Evolutionary conservation across 257 asterid species (phyloP).

Genomic region (Nicotiana attenuata): DNA sequence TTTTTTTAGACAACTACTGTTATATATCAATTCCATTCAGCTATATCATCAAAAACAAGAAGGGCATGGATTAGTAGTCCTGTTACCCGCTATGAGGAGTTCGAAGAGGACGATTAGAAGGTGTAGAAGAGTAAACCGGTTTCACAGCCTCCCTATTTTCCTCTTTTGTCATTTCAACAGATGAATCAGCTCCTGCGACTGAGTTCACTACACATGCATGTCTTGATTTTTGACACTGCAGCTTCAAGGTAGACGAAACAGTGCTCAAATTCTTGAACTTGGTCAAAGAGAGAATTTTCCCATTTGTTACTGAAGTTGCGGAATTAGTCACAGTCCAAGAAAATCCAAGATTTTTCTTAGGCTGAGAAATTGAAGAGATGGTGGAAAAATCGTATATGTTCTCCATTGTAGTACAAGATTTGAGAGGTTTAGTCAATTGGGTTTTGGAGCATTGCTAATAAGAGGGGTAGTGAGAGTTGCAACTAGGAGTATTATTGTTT

Average conservation of each 20-base stretch:
- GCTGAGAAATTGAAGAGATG: background rate
- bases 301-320: background rate
- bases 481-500: background rate
- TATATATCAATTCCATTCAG: background rate
- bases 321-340: background rate
- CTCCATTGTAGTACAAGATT: background rate
- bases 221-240: constrained; percentile 15
- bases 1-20: too few species aligned
- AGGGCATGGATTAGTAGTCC: background rate
- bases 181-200: constrained; percentile 20
- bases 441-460: background rate
- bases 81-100: constrained; percentile 97
- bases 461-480: background rate
- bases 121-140: constrained; percentile 70
- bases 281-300: background rate
- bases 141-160: constrained; percentile 14
- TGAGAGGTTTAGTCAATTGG: background rate
- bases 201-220: constrained; percentile 22
- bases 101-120: constrained; percentile 66
- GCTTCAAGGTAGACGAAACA: background rate
- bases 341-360: background rate
- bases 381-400: background rate
- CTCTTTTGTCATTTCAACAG: constrained; percentile 8
- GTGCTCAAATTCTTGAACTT: background rate
- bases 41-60: background rate